phyloP scores from a whole-genome alignment of 1,284 basidiomycete species.

The Rugosomyces carneus region DNA sequence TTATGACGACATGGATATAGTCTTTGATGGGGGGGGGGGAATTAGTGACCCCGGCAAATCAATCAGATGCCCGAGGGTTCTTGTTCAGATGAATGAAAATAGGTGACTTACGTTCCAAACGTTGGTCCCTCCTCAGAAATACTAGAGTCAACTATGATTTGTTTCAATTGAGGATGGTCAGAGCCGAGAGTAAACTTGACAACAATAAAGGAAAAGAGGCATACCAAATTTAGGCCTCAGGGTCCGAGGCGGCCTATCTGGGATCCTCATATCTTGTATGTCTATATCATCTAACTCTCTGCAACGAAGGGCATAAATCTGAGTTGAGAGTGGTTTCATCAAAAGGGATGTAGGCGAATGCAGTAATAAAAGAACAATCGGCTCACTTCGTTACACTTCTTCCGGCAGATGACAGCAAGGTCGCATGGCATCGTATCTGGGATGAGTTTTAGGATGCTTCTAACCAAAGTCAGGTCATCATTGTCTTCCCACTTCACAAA shows the following conservation, averaged over 20 bases:
- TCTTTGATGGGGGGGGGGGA: slow-evolving; percentile 14
- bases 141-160: no score
- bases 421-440: slow-evolving; percentile 38
- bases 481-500: slow-evolving; percentile 22
- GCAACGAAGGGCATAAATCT: slow-evolving; percentile 25
- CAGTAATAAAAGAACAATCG: not conserved
- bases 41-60: no score
- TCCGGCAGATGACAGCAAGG: slow-evolving; percentile 35
- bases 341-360: not conserved
- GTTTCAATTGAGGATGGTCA: no score
- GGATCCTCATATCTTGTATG: not conserved
- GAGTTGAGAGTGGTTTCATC: not conserved
- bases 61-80: no score
- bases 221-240: not conserved
- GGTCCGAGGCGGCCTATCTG: not conserved
- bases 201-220: no score
- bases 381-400: slow-evolving; percentile 38
- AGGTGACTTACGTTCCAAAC: slow-evolving; percentile 6
- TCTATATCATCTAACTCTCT: slow-evolving; percentile 7
- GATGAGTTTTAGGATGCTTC: slow-evolving; percentile 25
- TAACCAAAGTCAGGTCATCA: slow-evolving; percentile 23
- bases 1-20: slow-evolving; percentile 30
- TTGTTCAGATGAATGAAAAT: no score
- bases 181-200: no score
- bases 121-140: not conserved